Percentiles rank a stretch among this genome's conserved stretches.
Evolutionary conservation across 148 eudicot species (phyloP).

Genomic region (Agrostemma githago): DNA sequence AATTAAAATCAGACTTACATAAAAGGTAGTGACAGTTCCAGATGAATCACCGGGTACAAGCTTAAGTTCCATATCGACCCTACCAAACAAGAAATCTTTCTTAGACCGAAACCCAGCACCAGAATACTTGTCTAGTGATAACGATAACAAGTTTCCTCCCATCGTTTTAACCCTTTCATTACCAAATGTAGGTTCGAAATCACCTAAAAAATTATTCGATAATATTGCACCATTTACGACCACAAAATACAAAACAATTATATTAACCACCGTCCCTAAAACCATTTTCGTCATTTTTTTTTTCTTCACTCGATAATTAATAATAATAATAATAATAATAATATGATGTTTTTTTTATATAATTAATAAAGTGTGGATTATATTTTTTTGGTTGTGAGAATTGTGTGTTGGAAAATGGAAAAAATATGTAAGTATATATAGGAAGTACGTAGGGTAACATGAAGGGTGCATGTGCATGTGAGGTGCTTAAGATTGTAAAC

Average conservation of each 20-base stretch:
- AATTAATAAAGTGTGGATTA: too few species aligned
- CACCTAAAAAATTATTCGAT: slow-evolving; percentile 29
- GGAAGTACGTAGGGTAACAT: slow-evolving; percentile 1
- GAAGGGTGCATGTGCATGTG: slow-evolving; percentile 19
- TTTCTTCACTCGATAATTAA: too few species aligned
- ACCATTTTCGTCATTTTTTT: not conserved
- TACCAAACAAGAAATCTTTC: slow-evolving; percentile 39
- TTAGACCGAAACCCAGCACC: slow-evolving; percentile 48
- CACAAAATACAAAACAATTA: not conserved
- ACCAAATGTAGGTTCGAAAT: slow-evolving; percentile 42
- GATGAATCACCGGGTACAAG: slow-evolving; percentile 47
- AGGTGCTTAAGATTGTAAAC: slow-evolving; percentile 6
- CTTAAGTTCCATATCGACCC: slow-evolving; percentile 48
- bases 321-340: too few species aligned
- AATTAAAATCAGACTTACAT: slow-evolving; percentile 26
- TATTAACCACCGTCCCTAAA: not conserved
- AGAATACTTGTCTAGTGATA: slow-evolving; percentile 39
- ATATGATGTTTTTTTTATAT: too few species aligned
- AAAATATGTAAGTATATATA: slow-evolving; percentile 1
- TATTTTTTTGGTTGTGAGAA: not conserved
- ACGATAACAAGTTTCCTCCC: slow-evolving; percentile 27
- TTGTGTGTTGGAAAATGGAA: not conserved
- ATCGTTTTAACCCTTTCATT: slow-evolving; percentile 28
- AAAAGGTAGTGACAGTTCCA: slow-evolving; percentile 49
- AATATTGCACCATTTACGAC: slow-evolving; percentile 10